phyloP scores from a whole-genome alignment of 805 yeast genomes.

The Candida corydali region DNA sequence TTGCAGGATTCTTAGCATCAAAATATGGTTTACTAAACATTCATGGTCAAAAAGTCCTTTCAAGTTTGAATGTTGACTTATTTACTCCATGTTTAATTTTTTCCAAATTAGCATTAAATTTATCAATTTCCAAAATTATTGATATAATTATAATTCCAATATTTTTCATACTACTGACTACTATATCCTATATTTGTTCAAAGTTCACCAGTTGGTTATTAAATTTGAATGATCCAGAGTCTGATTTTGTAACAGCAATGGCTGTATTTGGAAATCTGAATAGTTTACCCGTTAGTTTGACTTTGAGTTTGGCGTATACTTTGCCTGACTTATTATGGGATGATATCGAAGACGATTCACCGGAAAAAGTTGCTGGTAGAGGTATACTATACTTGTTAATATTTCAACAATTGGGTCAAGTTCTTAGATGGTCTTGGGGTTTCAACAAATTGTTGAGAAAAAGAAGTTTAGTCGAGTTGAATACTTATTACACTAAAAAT shows the following conservation, averaged over 20 bases:
- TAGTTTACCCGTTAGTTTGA: slow-evolving; percentile 88
- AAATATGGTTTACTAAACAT: slow-evolving; percentile 63
- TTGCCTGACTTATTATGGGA: slow-evolving; percentile 77
- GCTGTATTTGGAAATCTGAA: slow-evolving; percentile 95
- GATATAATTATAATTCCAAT: slow-evolving; percentile 85
- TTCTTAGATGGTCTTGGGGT: slow-evolving; percentile 86
- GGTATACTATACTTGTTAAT: slow-evolving; percentile 71
- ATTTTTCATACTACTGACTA: slow-evolving; percentile 78
- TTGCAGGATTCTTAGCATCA: slow-evolving; percentile 85
- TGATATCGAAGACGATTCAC: slow-evolving; percentile 58
- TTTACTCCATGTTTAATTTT: slow-evolving; percentile 96
- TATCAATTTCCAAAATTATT: slow-evolving; percentile 70
- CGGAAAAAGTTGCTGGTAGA: slow-evolving; percentile 71
- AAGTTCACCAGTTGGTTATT: slow-evolving; percentile 48
- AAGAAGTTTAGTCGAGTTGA: slow-evolving; percentile 37
- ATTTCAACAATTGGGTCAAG: slow-evolving; percentile 80
- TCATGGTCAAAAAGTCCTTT: slow-evolving; percentile 71
- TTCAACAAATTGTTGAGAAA: slow-evolving; percentile 63
- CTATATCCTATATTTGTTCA: slow-evolving; percentile 66
- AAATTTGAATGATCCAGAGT: slow-evolving; percentile 64
- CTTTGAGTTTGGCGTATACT: slow-evolving; percentile 72
- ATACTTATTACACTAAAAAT: slow-evolving; percentile 13
- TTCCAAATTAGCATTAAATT: slow-evolving; percentile 63
- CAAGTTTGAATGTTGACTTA: slow-evolving; percentile 78
- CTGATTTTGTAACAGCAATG: slow-evolving; percentile 94